A percentile compares a stretch with the other conserved stretches of the same genome.
Conservation (phyloP, 2,329 filamentous ascomycete species). For the Alternaria arbusti region DNA sequence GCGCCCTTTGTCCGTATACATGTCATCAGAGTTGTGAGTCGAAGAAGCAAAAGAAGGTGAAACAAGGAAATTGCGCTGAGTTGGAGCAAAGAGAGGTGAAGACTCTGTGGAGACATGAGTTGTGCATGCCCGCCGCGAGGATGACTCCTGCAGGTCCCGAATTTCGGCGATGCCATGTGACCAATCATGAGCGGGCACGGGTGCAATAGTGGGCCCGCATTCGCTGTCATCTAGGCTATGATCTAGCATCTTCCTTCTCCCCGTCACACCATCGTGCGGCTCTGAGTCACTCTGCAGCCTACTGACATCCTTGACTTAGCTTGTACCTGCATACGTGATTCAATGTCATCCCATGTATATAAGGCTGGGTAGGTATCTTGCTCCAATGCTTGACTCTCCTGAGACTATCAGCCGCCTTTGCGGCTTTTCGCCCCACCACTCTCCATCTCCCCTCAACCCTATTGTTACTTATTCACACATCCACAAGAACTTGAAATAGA, state of each 20-base stretch:
- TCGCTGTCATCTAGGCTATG: constrained; percentile 25
- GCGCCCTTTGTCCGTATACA: constrained; percentile 7
- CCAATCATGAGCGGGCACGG: constrained; percentile 39
- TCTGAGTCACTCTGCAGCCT: constrained; percentile 47
- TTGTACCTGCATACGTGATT: constrained; percentile 28
- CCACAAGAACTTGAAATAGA: constrained; percentile 5
- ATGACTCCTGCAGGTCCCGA: constrained; percentile 35
- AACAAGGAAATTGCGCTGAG: background rate
- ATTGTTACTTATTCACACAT: background rate
- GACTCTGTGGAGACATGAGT: constrained; percentile 19
- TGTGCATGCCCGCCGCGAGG: constrained; percentile 21
- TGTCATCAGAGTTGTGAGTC: constrained; percentile 11
- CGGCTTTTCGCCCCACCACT: constrained; percentile 35
- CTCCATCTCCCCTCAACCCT: constrained; percentile 4
- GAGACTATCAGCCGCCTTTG: constrained; percentile 35
- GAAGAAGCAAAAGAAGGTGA: constrained; percentile 14
- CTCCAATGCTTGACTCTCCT: constrained; percentile 19
- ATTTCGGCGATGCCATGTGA: constrained; percentile 38
- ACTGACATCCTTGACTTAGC: constrained; percentile 29
- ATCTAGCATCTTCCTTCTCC: constrained; percentile 19
- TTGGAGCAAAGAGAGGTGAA: constrained; percentile 21
- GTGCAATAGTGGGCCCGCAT: constrained; percentile 21
- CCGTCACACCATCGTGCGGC: constrained; percentile 27
- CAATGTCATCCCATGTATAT: constrained; percentile 30
- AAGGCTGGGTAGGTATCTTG: constrained; percentile 26